phyloP scores from a whole-genome alignment of 2,329 filamentous ascomycete species.

The Fusarium verrucosum region DNA sequence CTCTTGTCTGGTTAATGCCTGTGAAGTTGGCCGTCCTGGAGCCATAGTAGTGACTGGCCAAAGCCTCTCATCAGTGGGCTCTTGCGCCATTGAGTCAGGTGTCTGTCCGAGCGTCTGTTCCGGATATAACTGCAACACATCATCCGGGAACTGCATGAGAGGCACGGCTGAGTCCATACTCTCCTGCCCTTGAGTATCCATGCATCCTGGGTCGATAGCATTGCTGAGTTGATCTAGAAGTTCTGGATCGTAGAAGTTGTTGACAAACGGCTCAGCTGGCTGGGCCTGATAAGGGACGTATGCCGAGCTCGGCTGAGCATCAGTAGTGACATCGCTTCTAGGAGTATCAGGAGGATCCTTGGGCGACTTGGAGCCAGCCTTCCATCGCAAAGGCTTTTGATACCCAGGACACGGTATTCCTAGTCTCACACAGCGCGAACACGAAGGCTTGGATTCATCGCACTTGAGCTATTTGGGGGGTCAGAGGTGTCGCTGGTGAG shows the following conservation, averaged over 20 bases:
- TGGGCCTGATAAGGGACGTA: constrained; percentile 17
- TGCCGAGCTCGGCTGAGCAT: constrained; percentile 2
- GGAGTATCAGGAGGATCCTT: constrained; percentile 7
- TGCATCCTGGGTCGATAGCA: constrained; percentile 11
- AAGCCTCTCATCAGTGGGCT: constrained; percentile 18
- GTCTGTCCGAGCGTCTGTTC: constrained; percentile 15
- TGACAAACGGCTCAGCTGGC: constrained; percentile 6
- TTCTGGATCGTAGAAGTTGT: constrained; percentile 15
- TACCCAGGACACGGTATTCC: constrained; percentile 39
- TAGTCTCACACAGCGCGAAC: constrained; percentile 36
- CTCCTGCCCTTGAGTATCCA: background rate
- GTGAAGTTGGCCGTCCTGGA: background rate
- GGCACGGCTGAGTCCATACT: constrained; percentile 18
- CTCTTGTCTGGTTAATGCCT: background rate
- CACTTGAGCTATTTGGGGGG: constrained; percentile 34
- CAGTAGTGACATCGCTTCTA: background rate
- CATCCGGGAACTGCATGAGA: constrained; percentile 27
- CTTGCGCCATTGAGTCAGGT: constrained; percentile 14
- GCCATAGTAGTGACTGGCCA: constrained; percentile 14
- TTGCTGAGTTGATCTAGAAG: constrained; percentile 26
- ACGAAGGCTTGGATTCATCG: constrained; percentile 33
- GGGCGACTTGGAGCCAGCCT: constrained; percentile 17
- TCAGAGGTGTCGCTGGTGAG: background rate
- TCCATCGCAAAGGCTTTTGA: constrained; percentile 34
- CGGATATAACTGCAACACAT: constrained; percentile 10